phyloP scores from a whole-genome alignment of 2,329 filamentous ascomycete species.

The Talaromyces albobiverticillius region DNA sequence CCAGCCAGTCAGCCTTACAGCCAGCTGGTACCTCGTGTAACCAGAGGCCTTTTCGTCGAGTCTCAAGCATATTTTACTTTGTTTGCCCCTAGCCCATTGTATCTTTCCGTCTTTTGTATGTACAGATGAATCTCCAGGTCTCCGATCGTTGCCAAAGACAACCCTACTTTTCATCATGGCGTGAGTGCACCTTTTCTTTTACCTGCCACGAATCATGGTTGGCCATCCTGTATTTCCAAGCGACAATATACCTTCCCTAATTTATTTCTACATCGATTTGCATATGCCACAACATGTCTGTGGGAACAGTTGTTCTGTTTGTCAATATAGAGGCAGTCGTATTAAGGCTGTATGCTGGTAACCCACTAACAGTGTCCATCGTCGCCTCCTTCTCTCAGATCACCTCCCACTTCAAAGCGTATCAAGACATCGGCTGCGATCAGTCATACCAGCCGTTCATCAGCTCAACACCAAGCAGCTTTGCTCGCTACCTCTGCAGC shows the following conservation, averaged over 20 bases:
- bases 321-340: not conserved
- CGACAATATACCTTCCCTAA: not conserved
- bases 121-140: conserved; percentile 37
- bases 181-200: conserved; percentile 29
- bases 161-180: conserved; percentile 37
- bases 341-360: not conserved
- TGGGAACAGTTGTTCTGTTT: not conserved
- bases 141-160: conserved; percentile 26
- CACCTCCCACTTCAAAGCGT: conserved; percentile 41
- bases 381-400: conserved; percentile 23
- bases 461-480: conserved; percentile 37
- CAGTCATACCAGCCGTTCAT: conserved; percentile 33
- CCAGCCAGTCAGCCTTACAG: conserved; percentile 4
- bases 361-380: conserved; percentile 1
- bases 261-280: not conserved
- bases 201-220: not conserved
- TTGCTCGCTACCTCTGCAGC: conserved; percentile 27
- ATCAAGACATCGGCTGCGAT: conserved; percentile 39
- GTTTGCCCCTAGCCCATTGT: conserved; percentile 13
- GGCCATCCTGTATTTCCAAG: not conserved
- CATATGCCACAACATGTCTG: conserved; percentile 1
- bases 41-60: conserved; percentile 1
- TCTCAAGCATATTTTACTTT: conserved; percentile 8
- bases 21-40: conserved; percentile 7
- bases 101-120: conserved; percentile 33